Evolutionary conservation across 1,284 basidiomycete species (phyloP).

Genomic region (Malassezia psittaci): DNA sequence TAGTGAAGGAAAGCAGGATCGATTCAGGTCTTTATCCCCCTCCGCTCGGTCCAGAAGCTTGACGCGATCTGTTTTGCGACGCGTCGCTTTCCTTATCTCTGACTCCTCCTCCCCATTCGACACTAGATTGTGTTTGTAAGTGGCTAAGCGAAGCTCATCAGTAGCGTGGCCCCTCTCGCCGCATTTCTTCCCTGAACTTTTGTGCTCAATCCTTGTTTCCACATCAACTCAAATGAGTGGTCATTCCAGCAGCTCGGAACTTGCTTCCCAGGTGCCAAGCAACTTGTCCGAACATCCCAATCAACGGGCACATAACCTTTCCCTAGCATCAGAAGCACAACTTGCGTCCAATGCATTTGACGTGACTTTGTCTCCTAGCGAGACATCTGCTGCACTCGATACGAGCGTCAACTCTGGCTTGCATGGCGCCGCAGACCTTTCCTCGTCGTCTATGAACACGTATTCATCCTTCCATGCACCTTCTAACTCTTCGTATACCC

Average conservation of each 20-base stretch:
- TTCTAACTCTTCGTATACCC: constrained; percentile 13
- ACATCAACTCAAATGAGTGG: background rate
- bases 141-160: too few relatives aligned
- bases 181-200: too few relatives aligned
- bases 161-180: too few relatives aligned
- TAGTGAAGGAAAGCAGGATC: too few relatives aligned
- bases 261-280: background rate
- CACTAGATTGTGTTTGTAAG: too few relatives aligned
- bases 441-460: background rate
- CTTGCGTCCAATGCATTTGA: background rate
- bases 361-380: background rate
- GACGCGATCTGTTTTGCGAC: too few relatives aligned
- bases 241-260: background rate
- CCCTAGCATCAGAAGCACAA: background rate
- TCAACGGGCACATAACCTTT: background rate
- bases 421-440: too few relatives aligned
- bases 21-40: too few relatives aligned
- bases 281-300: background rate
- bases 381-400: background rate
- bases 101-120: too few relatives aligned
- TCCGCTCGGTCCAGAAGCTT: too few relatives aligned
- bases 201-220: background rate
- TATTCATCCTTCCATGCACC: background rate
- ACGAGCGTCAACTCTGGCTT: background rate
- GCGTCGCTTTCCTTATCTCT: too few relatives aligned